Percentiles rank a stretch among this genome's conserved stretches.
Conservation (phyloP, 1,284 basidiomycete species). For the Puccinia brachypodii region DNA sequence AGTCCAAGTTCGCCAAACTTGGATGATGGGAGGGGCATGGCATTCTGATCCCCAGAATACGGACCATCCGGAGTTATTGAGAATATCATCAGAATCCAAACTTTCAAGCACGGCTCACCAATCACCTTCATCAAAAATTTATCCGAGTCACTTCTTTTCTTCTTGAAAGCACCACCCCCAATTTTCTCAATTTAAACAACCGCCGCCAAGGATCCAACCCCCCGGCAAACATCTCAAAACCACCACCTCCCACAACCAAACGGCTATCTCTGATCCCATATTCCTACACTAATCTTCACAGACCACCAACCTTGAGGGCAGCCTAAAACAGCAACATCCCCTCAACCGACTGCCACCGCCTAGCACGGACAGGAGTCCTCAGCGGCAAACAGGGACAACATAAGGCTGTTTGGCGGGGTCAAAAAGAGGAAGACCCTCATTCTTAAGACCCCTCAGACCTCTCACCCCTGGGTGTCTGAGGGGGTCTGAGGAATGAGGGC, state of each 20-base stretch:
- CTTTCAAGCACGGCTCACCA: neutral
- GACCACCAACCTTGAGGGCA: neutral
- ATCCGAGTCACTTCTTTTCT: neutral
- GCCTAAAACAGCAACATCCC: conserved; percentile 1
- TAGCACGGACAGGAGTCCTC: neutral
- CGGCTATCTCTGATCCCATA: neutral
- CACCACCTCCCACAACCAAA: neutral
- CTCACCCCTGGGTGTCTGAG: no score
- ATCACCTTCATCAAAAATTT: neutral
- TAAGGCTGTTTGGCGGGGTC: no score
- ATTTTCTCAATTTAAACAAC: neutral
- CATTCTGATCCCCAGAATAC: neutral
- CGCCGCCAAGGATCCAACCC: neutral
- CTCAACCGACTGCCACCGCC: neutral
- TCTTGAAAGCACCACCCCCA: neutral
- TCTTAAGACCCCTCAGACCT: no score
- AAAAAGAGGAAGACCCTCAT: no score
- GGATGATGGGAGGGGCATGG: neutral
- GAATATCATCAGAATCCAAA: no score
- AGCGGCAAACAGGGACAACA: no score
- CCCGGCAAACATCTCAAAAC: neutral
- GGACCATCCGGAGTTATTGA: no score
- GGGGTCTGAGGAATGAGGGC: no score
- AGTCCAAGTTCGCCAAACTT: neutral
- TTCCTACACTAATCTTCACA: neutral